Evolutionary conservation across 2,329 filamentous ascomycete species (phyloP).

Genomic region (Blastomyces silverae): DNA sequence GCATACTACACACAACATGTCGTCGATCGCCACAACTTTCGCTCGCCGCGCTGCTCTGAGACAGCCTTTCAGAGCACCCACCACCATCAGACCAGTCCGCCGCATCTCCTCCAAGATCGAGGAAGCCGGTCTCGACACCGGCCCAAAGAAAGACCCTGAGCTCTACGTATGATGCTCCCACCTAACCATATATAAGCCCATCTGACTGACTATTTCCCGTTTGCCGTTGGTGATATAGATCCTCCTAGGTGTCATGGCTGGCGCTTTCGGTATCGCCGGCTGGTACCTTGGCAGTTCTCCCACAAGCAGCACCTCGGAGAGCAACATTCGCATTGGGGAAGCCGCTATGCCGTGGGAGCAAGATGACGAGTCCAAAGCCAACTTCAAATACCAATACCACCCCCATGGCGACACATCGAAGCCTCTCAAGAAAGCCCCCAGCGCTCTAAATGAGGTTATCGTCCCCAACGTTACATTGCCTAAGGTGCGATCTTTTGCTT

Average conservation of each 20-base stretch:
- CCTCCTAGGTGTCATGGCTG: constrained; percentile 83
- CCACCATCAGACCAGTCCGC: constrained; percentile 35
- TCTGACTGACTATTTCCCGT: background rate
- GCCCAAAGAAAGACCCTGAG: constrained; percentile 64
- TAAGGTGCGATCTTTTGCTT: constrained; percentile 53
- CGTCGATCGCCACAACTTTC: constrained; percentile 39
- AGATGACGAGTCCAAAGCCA: constrained; percentile 50
- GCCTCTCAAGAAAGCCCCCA: constrained; percentile 80
- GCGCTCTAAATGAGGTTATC: constrained; percentile 89
- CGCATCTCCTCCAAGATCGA: constrained; percentile 38
- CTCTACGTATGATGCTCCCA: constrained; percentile 55
- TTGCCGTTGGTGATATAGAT: constrained; percentile 52
- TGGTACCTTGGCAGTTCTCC: constrained; percentile 75
- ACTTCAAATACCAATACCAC: constrained; percentile 69
- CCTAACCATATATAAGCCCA: background rate
- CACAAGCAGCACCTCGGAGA: constrained; percentile 76
- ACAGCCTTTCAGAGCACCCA: constrained; percentile 36
- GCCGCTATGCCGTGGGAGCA: constrained; percentile 89
- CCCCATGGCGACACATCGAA: constrained; percentile 74
- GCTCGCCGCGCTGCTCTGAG: constrained; percentile 39
- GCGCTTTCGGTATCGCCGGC: constrained; percentile 78
- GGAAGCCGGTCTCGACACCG: constrained; percentile 52
- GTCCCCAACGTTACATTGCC: constrained; percentile 89
- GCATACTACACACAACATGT: constrained; percentile 30
- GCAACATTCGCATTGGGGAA: constrained; percentile 63